Evolutionary conservation across 169 alveolate genomes (phyloP).

Genomic region (Plasmodium falciparum): DNA sequence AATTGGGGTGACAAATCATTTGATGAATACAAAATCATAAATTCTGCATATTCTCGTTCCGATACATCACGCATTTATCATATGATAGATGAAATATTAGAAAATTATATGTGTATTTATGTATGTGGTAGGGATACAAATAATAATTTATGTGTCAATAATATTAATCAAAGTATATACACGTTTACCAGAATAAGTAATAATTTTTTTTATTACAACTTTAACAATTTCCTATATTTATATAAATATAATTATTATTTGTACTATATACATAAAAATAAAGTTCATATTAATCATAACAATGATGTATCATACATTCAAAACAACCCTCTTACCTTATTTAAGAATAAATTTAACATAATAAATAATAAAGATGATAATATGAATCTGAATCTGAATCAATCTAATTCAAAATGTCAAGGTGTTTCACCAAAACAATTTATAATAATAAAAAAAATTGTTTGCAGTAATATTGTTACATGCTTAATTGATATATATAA

Average conservation of each 20-base stretch:
- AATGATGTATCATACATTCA: slow-evolving; percentile 46
- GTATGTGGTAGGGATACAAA: slow-evolving; percentile 75
- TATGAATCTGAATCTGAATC: not conserved
- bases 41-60: slow-evolving; percentile 62
- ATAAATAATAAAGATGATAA: slow-evolving; percentile 36
- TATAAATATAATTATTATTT: slow-evolving; percentile 68
- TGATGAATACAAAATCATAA: slow-evolving; percentile 66
- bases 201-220: slow-evolving; percentile 59
- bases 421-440: slow-evolving; percentile 58
- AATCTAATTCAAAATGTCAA: slow-evolving; percentile 34
- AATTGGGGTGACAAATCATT: slow-evolving; percentile 74
- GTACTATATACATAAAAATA: slow-evolving; percentile 53
- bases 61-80: slow-evolving; percentile 66
- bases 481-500: slow-evolving; percentile 53
- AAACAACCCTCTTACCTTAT: slow-evolving; percentile 64
- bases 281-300: slow-evolving; percentile 68
- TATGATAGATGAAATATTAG: slow-evolving; percentile 72
- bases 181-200: slow-evolving; percentile 56
- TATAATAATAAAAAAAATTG: slow-evolving; percentile 73
- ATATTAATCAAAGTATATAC: slow-evolving; percentile 62
- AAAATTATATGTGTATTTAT: slow-evolving; percentile 71
- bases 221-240: slow-evolving; percentile 58
- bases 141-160: slow-evolving; percentile 60
- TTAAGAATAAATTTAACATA: slow-evolving; percentile 53
- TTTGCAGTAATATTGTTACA: slow-evolving; percentile 66